Evolutionary conservation across 139 green algal genomes (phyloP), one percentile per base, ranked within the genome.

Genomic region (Auxenochlorella protothecoides): DNA sequence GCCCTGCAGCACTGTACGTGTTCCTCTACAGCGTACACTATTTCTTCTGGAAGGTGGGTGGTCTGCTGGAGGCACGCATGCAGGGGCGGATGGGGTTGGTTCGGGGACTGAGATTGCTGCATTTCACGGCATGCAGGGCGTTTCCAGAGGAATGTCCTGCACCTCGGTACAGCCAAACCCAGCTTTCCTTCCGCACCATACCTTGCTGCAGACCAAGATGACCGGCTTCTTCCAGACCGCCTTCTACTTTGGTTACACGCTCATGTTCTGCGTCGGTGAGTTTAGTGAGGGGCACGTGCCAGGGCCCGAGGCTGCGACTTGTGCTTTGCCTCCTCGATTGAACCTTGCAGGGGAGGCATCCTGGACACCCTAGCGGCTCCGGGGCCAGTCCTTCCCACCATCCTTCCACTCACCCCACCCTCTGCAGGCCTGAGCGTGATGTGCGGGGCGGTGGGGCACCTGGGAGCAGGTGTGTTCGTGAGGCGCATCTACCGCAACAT

Each of bases 161-260:
- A 44, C 27, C 27, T 44, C 27, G 27, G 27, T 44, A 44, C 27
- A 44, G 27, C 27, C 27, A 44, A 1, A 44, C 27, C 27, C 27
- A 44, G 27, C 27, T 44, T 44, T 44, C 27, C 27, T 44, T 44
- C 27, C 27, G 27, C 27, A 44, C 27, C 27, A 44, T 44, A 44
- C 27, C 27, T 44, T 44, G 27, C 27, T 77, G 69, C 97, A 97
- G 77, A 98, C 94, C 3, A 96, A 95, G 70, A 98, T 98, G 93
- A 95, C 89, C 55, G 93, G 93, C 59, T 91, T 98, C 59, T 97
- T 97, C 83, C 93, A 98, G 79, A 95, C 88, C 4, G 85, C 77
- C 77, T 98, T 98, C 76, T 98, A 97, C 81, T 98, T 97, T 79
- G 94, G 92, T 11, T 97, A 98, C 82, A 97, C 91, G 0, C 51